Conservation (phyloP, 2,329 filamentous ascomycete genomes). For the Fusarium irregulare region DNA sequence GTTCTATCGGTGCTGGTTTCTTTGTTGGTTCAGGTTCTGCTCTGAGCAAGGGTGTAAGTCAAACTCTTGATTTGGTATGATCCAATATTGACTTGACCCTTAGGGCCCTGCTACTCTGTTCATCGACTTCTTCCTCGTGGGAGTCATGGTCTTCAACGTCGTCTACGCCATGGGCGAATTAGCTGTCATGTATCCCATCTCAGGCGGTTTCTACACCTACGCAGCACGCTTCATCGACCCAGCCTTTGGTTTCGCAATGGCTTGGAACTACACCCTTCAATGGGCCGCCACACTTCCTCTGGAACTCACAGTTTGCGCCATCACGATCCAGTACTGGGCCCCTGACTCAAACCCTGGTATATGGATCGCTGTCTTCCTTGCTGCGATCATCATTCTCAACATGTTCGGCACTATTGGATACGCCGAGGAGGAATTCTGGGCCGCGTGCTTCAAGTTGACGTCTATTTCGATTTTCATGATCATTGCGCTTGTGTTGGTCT, state of each 20-base stretch:
- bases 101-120: constrained; percentile 58
- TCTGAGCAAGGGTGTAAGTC: constrained; percentile 56
- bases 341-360: constrained; percentile 56
- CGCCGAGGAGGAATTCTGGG: constrained; percentile 67
- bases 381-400: constrained; percentile 64
- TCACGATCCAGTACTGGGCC: constrained; percentile 58
- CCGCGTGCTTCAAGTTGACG: constrained; percentile 65
- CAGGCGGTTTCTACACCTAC: constrained; percentile 65
- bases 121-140: constrained; percentile 66
- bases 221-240: constrained; percentile 62
- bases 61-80: rapidly evolving
- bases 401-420: constrained; percentile 66
- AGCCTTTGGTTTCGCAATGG: constrained; percentile 66
- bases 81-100: neutral
- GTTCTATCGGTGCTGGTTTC: constrained; percentile 71
- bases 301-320: constrained; percentile 57
- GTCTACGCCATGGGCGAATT: constrained; percentile 70
- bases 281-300: constrained; percentile 57
- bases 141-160: constrained; percentile 71
- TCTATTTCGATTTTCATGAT: constrained; percentile 72
- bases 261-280: constrained; percentile 61
- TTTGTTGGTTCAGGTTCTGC: constrained; percentile 70
- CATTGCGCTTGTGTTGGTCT: constrained; percentile 67
- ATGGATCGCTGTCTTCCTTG: constrained; percentile 56
- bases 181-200: constrained; percentile 70